Evolutionary conservation across 2,329 filamentous ascomycete genomes (phyloP).

Genomic region (Ceratocystiopsis sp.): DNA sequence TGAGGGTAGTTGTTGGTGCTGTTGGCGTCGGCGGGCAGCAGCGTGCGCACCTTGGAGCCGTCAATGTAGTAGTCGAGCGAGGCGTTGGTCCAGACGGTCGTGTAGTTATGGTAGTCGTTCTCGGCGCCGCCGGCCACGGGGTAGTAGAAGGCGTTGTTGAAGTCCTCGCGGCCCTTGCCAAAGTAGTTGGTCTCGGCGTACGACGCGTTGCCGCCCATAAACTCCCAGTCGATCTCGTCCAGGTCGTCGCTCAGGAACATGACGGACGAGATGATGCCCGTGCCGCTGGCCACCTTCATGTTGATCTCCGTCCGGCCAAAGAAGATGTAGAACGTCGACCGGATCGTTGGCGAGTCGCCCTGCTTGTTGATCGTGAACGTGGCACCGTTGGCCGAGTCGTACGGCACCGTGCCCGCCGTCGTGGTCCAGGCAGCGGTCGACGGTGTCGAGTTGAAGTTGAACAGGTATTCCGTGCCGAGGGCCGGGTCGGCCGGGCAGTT

Average conservation of each 20-base stretch:
- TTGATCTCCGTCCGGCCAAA: slow-evolving; percentile 64
- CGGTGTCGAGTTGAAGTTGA: slow-evolving; percentile 43
- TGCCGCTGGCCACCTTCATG: slow-evolving; percentile 58
- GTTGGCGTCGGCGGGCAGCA: slow-evolving; percentile 43
- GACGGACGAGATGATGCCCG: slow-evolving; percentile 64
- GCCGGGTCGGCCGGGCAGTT: slow-evolving; percentile 55
- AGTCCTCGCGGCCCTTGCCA: slow-evolving; percentile 42
- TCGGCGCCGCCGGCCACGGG: slow-evolving; percentile 34
- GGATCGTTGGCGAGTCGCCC: slow-evolving; percentile 62
- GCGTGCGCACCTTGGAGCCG: slow-evolving; percentile 43
- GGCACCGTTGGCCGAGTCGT: slow-evolving; percentile 41
- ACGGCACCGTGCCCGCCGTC: slow-evolving; percentile 47
- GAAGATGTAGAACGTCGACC: slow-evolving; percentile 71
- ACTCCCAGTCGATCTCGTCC: slow-evolving; percentile 82
- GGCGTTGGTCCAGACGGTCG: slow-evolving; percentile 53
- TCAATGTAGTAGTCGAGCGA: slow-evolving; percentile 55
- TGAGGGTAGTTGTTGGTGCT: slow-evolving; percentile 52
- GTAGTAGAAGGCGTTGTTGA: slow-evolving; percentile 43
- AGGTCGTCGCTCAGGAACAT: slow-evolving; percentile 72
- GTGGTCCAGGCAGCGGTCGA: slow-evolving; percentile 48
- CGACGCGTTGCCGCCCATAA: slow-evolving; percentile 49
- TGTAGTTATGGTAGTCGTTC: slow-evolving; percentile 56
- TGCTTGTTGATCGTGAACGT: slow-evolving; percentile 53
- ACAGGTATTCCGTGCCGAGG: slow-evolving; percentile 45
- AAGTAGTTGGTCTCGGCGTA: slow-evolving; percentile 61